A percentile compares a stretch with the other conserved stretches of the same genome.
These are phyloP conservation scores for Sphagnum contortum DNA, from an alignment of 225 moss, liverwort and hornwort species.

Conservation along the genomic window DNA sequence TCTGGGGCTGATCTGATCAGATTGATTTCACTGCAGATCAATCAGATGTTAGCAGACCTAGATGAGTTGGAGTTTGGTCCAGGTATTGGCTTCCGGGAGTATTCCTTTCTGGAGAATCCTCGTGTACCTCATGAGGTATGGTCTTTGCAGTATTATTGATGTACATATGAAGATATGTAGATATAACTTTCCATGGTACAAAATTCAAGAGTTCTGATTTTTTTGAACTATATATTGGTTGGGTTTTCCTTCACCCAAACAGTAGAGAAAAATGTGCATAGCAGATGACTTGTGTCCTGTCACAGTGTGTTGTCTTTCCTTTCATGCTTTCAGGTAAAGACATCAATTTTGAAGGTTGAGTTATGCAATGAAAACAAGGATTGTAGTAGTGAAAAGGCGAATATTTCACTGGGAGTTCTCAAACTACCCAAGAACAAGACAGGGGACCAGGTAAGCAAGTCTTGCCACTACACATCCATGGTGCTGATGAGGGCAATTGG, in stretches of 20 bases:
- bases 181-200: no score
- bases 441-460: constrained; percentile 47
- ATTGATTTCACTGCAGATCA: constrained; percentile 31
- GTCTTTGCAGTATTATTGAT: no score
- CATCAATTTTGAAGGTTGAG: constrained; percentile 58
- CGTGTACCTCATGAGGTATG: constrained; percentile 56
- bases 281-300: no score
- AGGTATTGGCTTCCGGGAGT: constrained; percentile 67
- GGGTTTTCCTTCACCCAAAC: no score
- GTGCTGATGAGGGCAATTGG: no score
- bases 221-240: no score
- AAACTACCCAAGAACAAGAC: constrained; percentile 60
- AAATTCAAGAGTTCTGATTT: no score
- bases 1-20: no score
- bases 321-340: constrained; percentile 42
- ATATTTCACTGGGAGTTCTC: constrained; percentile 33
- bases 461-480: no score
- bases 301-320: no score
- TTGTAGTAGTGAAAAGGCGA: constrained; percentile 34
- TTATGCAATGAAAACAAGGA: constrained; percentile 40
- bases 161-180: no score
- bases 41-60: constrained; percentile 39
- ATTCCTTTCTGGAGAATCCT: constrained; percentile 79
- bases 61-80: constrained; percentile 49
- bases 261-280: no score